Conservation (phyloP, 495 filamentous ascomycete genomes). For the Aspergillus ellipticus region DNA sequence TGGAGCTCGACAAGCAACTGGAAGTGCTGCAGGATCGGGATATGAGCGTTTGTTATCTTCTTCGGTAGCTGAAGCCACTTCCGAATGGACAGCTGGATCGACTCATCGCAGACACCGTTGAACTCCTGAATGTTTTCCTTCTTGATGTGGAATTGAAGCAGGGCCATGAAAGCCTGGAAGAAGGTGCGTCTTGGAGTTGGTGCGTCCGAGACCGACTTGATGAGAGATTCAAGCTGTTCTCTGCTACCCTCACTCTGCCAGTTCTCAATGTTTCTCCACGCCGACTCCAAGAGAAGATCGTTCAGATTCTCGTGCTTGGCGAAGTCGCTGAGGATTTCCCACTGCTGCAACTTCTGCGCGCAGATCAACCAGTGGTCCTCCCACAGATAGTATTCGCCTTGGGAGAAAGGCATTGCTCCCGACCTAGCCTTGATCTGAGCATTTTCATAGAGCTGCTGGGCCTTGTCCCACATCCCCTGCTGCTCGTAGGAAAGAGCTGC, state of each 20-base stretch:
- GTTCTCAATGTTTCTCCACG: conserved; percentile 89
- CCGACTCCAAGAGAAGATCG: conserved; percentile 90
- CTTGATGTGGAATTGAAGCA: conserved; percentile 89
- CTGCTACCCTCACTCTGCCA: conserved; percentile 83
- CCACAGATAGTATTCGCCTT: conserved; percentile 97
- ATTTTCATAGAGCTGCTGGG: conserved; percentile 90
- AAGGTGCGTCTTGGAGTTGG: conserved; percentile 90
- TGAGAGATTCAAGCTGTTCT: conserved; percentile 82
- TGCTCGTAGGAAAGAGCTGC: conserved; percentile 96
- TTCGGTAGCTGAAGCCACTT: conserved; percentile 97
- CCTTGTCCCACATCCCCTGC: conserved; percentile 98
- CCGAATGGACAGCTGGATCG: conserved; percentile 90
- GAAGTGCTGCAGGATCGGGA: conserved; percentile 94
- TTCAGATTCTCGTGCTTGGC: conserved; percentile 99
- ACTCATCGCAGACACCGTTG: conserved; percentile 85
- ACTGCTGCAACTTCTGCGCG: conserved; percentile 97
- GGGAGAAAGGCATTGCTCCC: conserved; percentile 87
- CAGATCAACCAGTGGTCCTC: conserved; percentile 99
- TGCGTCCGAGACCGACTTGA: conserved; percentile 95
- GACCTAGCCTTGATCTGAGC: conserved; percentile 96
- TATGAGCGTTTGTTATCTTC: conserved; percentile 91
- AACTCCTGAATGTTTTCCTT: conserved; percentile 78
- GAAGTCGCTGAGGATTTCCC: conserved; percentile 95
- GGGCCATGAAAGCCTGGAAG: conserved; percentile 96
- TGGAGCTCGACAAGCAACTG: conserved; percentile 98